Conservation (phyloP, 2,329 filamentous ascomycete genomes). For the Cytospora piceae region DNA sequence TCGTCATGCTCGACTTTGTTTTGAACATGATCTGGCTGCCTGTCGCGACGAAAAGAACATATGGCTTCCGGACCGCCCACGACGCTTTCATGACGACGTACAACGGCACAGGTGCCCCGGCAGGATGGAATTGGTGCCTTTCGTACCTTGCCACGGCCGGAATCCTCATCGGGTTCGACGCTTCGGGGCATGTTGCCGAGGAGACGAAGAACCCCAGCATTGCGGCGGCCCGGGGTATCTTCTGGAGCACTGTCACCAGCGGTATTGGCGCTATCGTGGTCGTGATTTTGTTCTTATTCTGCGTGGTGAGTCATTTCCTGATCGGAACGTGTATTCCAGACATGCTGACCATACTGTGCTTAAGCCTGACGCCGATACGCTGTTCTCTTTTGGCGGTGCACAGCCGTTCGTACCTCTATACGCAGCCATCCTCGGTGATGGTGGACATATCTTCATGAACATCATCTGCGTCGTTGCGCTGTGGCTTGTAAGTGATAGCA, state of each 20-base stretch:
- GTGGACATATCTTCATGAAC: slow-evolving; percentile 65
- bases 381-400: slow-evolving; percentile 57
- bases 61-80: slow-evolving; percentile 60
- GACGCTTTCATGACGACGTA: slow-evolving; percentile 65
- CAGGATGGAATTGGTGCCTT: slow-evolving; percentile 66
- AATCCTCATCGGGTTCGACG: slow-evolving; percentile 64
- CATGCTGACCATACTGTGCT: neutral
- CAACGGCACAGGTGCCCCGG: slow-evolving; percentile 58
- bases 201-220: slow-evolving; percentile 62
- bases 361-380: slow-evolving; percentile 54
- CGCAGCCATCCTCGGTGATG: slow-evolving; percentile 57
- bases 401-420: slow-evolving; percentile 64
- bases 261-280: slow-evolving; percentile 58
- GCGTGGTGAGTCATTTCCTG: slow-evolving; percentile 45
- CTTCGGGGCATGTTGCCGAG: slow-evolving; percentile 63
- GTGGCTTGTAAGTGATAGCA: slow-evolving; percentile 51
- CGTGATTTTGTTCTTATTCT: slow-evolving; percentile 64
- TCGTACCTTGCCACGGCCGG: slow-evolving; percentile 64
- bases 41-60: slow-evolving; percentile 56
- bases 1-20: slow-evolving; percentile 61
- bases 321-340: too few relatives aligned
- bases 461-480: slow-evolving; percentile 56
- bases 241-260: slow-evolving; percentile 62
- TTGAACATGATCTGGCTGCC: slow-evolving; percentile 65
- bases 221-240: slow-evolving; percentile 61